These are phyloP conservation scores for Neurospora discreta DNA, from an alignment of 495 filamentous ascomycete genomes.

Conservation along the genomic window DNA sequence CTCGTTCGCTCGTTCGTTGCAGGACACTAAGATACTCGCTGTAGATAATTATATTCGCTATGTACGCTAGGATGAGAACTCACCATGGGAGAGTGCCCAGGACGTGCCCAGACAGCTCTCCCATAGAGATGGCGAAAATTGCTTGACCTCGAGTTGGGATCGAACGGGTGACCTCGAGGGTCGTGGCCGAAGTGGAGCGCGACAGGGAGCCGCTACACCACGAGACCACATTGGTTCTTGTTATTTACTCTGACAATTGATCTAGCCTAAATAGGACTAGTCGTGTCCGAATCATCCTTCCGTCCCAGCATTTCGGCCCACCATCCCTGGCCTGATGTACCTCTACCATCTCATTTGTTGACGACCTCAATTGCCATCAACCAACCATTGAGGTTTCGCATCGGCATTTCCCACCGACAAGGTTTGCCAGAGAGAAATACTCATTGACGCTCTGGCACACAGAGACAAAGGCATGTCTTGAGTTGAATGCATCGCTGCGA, in stretches of 20 bases:
- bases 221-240: not conserved
- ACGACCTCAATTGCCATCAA: not conserved
- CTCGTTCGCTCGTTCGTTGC: too few species aligned
- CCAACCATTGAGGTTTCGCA: not conserved
- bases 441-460: not conserved
- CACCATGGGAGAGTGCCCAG: not conserved
- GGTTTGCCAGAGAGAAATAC: not conserved
- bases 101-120: not conserved
- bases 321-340: not conserved
- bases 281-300: not conserved
- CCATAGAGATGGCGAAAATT: not conserved
- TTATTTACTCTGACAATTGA: not conserved
- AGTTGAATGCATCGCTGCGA: not conserved
- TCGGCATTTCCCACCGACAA: not conserved
- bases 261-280: not conserved
- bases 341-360: not conserved
- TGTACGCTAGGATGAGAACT: too few species aligned
- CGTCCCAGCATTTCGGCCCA: not conserved
- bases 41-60: too few species aligned
- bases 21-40: too few species aligned
- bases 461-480: not conserved
- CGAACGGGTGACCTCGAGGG: not conserved
- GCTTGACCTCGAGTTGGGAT: not conserved
- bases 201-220: not conserved
- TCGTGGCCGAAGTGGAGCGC: too few species aligned